Base-by-base conservation (phyloP, 208 protist genomes). In the Trypanosoma congolense region DNA sequence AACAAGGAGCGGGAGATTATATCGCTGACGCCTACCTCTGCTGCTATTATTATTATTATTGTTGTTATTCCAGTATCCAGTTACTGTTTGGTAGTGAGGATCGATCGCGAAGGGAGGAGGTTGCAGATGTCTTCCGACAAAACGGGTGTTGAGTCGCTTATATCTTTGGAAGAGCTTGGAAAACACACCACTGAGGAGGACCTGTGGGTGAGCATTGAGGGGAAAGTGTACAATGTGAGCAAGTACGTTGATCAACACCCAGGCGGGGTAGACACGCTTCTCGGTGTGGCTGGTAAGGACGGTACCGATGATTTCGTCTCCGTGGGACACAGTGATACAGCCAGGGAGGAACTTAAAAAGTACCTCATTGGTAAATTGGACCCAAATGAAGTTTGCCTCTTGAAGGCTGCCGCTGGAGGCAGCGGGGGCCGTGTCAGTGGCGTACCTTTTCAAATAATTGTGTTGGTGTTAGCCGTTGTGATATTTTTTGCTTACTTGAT, bases 181-280 rank as follows among this genome's bases (percentile, higher is more conserved):
- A 72, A 80, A 56, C 82, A 93, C 70, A 66, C 52, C 4, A 74
- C 67, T 2, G 77, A 89, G 54, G 53, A 76, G 5, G 77, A 90
- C 49, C 44, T 89, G 26, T 96, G 87, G 87, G 73, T 96, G 29
- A 75, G 90, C 46, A 81, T 87, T 42, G 65, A 96, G 55, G 71
- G 73, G 43, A 93, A 92, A 58, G 87, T 96, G 8, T 94, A 92
- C 52, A 73, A 91, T 31, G 66, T 96, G 22, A 90, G 78, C 14
- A 75, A 77, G 46, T 97, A 94, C 54, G 70, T 88, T 36, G 76
- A 92, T 56, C 56, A 79, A 47, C 90, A 97, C 68, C 89, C 93
- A n/a, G 93, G 93, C 33, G 89, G 90, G 43, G 67, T 75, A 8
- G 88, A 92, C 58, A 87, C 86, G 1, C 79, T 97, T 9, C 61